Base-by-base conservation (phyloP, 1,139 yeast genomes). In the Lodderomyces pseudojiufengensis region DNA sequence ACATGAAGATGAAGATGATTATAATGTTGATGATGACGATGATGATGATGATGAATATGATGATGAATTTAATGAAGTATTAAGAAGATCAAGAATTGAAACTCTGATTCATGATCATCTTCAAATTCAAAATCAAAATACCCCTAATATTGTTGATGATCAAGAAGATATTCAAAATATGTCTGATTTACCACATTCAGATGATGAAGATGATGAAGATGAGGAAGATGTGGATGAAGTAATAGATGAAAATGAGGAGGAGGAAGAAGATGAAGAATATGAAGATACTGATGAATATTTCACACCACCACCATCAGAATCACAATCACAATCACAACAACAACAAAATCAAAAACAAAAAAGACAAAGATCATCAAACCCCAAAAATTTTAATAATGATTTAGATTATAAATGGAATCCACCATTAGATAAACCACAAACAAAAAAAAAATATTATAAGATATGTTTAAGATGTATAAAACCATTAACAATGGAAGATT, bases 401-500 rank as follows among this genome's bases (percentile, higher is more conserved):
- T 32, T 41, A 16, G 52, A 52, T 25, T 48, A 40, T 26, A 75
- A 76, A 50, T 77, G 83, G 83, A 51, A 50, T 11, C 82, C 83
- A 3, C 26, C 36, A 4, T 55, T 59, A 10, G 58, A 57, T 11
- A 70, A 67, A 43, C 39, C 53, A 11, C 60, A 59, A 33, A 63
- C 73, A 28, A 60, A 67, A 42, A 60, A 72, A 35, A 73, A 73
- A 43, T 64, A 61, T 45, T 63, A 72, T 39, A 63, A 76, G 33
- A 78, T 76, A 51, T 74, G 82, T 25, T 54, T 78, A 25, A 64
- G 82, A 33, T 78, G 84, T 45, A 75, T 78, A 31, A 74, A 70
- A 46, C 76, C 81, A 5, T 59, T 78, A 34, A 60, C 70, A 2
- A 63, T 63, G 44, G 78, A 76, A 33, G 80, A 76, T 29, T 49